phyloP scores from a whole-genome alignment of 805 yeast genomes.

The Lachancea meyersii region DNA sequence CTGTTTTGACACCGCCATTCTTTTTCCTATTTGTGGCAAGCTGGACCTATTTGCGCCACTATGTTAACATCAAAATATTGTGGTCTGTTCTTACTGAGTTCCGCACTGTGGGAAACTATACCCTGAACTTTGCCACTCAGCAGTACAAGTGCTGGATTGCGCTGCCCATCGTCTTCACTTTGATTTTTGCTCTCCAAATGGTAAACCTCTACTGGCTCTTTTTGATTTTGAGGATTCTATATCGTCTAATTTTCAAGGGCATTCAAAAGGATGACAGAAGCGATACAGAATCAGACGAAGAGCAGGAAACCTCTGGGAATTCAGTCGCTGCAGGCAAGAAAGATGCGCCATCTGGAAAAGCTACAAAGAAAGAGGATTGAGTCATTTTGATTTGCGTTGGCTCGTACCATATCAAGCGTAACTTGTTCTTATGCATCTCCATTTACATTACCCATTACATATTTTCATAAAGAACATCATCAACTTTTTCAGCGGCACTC shows the following conservation, averaged over 20 bases:
- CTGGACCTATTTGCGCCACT: conserved; percentile 91
- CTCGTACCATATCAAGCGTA: too few relatives aligned
- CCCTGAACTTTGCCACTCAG: conserved; percentile 77
- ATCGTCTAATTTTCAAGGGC: conserved; percentile 55
- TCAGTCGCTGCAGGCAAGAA: background rate
- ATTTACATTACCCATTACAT: too few relatives aligned
- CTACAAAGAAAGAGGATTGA: conserved; percentile 9
- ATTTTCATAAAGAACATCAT: too few relatives aligned
- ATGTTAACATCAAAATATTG: conserved; percentile 68
- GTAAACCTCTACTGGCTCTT: conserved; percentile 86
- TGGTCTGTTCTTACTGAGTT: conserved; percentile 85
- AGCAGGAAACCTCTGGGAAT: conserved; percentile 14
- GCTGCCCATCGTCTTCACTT: conserved; percentile 76
- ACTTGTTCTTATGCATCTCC: too few relatives aligned
- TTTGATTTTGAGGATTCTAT: conserved; percentile 70
- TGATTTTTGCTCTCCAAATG: conserved; percentile 74
- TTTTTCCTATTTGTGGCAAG: conserved; percentile 59
- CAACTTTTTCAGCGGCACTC: too few relatives aligned
- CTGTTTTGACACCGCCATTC: conserved; percentile 54
- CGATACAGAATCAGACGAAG: conserved; percentile 65
- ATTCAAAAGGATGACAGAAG: conserved; percentile 76
- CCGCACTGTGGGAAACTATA: conserved; percentile 74
- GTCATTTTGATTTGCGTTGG: background rate
- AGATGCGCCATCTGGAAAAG: conserved; percentile 2
- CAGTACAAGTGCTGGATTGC: conserved; percentile 97